Conservation (phyloP, 192 early-diverging fungal species). For the Backusella sp. region DNA sequence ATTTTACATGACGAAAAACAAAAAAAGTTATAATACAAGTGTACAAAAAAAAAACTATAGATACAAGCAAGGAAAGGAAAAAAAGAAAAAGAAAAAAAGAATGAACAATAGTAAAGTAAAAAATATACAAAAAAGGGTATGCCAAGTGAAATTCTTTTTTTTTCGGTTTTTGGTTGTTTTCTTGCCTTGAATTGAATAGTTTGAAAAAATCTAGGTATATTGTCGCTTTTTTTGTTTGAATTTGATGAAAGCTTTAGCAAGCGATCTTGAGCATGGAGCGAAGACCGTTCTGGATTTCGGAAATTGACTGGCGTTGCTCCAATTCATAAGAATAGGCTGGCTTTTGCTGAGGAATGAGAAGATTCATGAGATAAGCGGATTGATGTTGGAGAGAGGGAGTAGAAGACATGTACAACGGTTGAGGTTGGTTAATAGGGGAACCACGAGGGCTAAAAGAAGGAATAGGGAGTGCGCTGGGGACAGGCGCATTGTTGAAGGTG, state of each 20-base stretch:
- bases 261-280: constrained; percentile 50
- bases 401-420: constrained; percentile 16
- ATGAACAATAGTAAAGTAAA: not conserved
- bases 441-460: constrained; percentile 40
- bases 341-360: not conserved
- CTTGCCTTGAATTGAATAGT: constrained; percentile 3
- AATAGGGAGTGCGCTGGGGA: constrained; percentile 50
- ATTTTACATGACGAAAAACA: not conserved
- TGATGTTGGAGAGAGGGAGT: constrained; percentile 22
- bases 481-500: constrained; percentile 55
- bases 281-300: constrained; percentile 47
- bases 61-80: constrained; percentile 1
- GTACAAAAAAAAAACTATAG: constrained; percentile 10
- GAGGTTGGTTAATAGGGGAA: constrained; percentile 25
- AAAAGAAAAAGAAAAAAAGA: constrained; percentile 1
- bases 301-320: constrained; percentile 21
- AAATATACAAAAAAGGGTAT: constrained; percentile 5
- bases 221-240: not conserved
- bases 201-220: constrained; percentile 8
- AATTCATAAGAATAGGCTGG: constrained; percentile 11
- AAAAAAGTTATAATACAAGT: constrained; percentile 11
- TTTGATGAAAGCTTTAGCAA: constrained; percentile 1
- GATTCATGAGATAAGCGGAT: constrained; percentile 18
- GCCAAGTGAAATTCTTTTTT: not conserved
- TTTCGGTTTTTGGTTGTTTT: not conserved